Base-by-base conservation (phyloP, 1,139 yeast genomes). In the Scheffersomyces titani region DNA sequence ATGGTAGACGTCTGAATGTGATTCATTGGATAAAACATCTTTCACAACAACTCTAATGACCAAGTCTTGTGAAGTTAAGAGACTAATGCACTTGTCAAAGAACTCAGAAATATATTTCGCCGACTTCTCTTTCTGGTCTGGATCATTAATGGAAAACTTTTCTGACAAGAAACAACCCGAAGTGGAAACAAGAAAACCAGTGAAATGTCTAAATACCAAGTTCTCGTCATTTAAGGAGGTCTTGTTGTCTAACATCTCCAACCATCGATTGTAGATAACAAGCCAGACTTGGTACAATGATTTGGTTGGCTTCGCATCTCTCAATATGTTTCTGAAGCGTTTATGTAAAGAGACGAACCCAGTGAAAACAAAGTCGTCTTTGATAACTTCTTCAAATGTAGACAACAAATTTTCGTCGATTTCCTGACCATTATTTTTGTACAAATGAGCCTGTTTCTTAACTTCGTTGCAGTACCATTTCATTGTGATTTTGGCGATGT, bases 321-420 rank as follows among this genome's bases (percentile, higher is more conserved):
- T 78, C 54, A 88, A 71, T 50, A 89, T 77, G 59, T 75, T 82
- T 60, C 82, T 81, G 56, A 90, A 74, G 58, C 87, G 82, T 67
- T 90, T 89, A 67, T 90, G 94, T 44, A 89, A 78, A 0, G 96
- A 92, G 19, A 89, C 90, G 40, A 88, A 83, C 19, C 96, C 94
- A 0, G 93, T 87, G 54, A 89, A 86, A 2, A 87, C 84, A 44
- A 82, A 76, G 45, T 76, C 82, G 59, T 88, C 92, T n/a, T 82
- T 72, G 9, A 86, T 73, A 55, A 89, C 77, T 9, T 76, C 70
- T 48, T 70, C 66, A 55, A 85, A 83, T 6, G 90, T 80, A 3
- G 78, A 83, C 0, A 76, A 55, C 50, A 78, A 62, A 56, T 73
- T 62, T 16, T 60, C 62, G 5, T 58, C 57, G 20, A 53, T 44